Conservation (phyloP, 2,329 filamentous ascomycete species). For the Alternaria gansuensis region DNA sequence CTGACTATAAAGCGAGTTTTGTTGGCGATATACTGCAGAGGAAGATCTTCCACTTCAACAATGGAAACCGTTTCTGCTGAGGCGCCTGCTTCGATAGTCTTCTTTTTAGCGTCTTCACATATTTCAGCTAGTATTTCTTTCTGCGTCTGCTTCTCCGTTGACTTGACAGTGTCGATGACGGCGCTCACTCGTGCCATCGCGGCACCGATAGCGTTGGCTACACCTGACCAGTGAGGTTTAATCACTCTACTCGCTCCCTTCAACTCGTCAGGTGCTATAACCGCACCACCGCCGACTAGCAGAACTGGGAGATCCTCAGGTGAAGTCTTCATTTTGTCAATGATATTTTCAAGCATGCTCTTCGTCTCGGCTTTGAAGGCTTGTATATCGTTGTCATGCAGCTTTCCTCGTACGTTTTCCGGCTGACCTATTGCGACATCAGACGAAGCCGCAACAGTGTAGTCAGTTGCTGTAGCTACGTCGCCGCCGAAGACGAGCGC, state of each 20-base stretch:
- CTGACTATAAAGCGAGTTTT: conserved; percentile 62
- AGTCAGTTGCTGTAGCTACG: conserved; percentile 68
- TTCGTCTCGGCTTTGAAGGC: conserved; percentile 57
- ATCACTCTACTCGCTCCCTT: conserved; percentile 65
- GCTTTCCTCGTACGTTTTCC: conserved; percentile 47
- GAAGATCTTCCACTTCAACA: conserved; percentile 59
- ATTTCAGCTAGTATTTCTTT: conserved; percentile 51
- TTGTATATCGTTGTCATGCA: conserved; percentile 49
- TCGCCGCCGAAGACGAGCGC: conserved; percentile 66
- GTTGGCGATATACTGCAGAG: conserved; percentile 65
- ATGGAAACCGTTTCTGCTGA: conserved; percentile 43
- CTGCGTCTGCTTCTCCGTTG: conserved; percentile 46
- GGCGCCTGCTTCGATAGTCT: conserved; percentile 53
- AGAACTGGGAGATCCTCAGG: conserved; percentile 67
- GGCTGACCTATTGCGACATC: conserved; percentile 57
- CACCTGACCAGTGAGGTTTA: conserved; percentile 65
- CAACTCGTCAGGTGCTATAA: conserved; percentile 66
- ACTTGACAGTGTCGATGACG: conserved; percentile 55
- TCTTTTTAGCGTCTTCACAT: conserved; percentile 51
- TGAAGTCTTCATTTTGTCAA: conserved; percentile 71
- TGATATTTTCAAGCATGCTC: conserved; percentile 63
- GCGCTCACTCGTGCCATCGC: conserved; percentile 67
- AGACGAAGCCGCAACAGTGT: conserved; percentile 52
- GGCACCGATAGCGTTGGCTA: conserved; percentile 72
- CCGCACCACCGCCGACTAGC: conserved; percentile 70